phyloP scores from a whole-genome alignment of 2,329 filamentous ascomycete genomes.

The Geosmithia morbida region DNA sequence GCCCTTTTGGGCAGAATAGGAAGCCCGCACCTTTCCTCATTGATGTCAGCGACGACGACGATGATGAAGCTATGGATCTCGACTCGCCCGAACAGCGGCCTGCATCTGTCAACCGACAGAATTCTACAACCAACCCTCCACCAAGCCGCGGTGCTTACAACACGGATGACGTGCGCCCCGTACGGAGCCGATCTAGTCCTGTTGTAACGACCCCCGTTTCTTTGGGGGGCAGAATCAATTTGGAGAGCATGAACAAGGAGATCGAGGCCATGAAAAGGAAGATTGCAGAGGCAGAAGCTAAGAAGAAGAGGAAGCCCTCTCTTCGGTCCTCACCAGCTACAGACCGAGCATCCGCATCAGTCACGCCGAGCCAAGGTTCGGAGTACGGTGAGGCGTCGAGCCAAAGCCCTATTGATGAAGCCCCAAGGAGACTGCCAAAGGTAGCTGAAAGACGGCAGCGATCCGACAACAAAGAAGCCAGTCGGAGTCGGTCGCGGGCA shows the following conservation, averaged over 20 bases:
- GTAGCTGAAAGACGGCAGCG: neutral
- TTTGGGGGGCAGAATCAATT: conserved; percentile 18
- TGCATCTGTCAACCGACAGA: conserved; percentile 15
- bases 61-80: conserved; percentile 54
- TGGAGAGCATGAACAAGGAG: conserved; percentile 37
- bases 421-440: neutral
- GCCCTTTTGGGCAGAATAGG: conserved; percentile 45
- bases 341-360: neutral
- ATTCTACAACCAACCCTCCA: conserved; percentile 17
- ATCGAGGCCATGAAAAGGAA: conserved; percentile 46
- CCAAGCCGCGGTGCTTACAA: conserved; percentile 20
- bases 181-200: conserved; percentile 7
- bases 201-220: conserved; percentile 21
- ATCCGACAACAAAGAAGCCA: neutral
- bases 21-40: conserved; percentile 59
- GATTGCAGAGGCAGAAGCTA: conserved; percentile 44
- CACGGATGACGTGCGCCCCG: conserved; percentile 1
- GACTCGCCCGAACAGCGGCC: conserved; percentile 34
- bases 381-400: neutral
- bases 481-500: conserved; percentile 14
- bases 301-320: conserved; percentile 27
- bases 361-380: neutral
- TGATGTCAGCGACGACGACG: conserved; percentile 64
- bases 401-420: neutral
- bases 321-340: conserved; percentile 10